Percentiles rank a stretch among this genome's conserved stretches.
These are phyloP conservation scores for Trichoderma erinaceum DNA, from an alignment of 495 filamentous ascomycete genomes.

Conservation along the genomic window DNA sequence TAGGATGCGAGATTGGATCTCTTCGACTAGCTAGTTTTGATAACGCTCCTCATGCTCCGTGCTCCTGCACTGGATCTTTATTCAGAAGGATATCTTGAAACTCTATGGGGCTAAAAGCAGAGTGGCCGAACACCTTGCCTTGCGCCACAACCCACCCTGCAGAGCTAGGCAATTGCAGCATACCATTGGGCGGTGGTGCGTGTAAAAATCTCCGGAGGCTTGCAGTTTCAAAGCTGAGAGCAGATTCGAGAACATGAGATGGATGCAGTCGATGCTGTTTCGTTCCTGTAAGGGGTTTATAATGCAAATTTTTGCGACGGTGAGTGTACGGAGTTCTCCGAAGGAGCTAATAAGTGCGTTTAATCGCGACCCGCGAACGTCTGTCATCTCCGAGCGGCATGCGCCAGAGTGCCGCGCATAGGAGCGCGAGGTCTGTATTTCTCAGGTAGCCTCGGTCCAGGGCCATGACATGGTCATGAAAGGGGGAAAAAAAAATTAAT, in stretches of 20 bases:
- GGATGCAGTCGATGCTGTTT: not conserved
- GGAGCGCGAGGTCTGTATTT: not conserved
- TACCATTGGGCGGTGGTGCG: not conserved
- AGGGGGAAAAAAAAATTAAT: not conserved
- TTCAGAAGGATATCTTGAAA: not conserved
- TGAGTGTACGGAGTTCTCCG: not conserved
- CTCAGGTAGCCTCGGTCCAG: not conserved
- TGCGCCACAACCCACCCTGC: not conserved
- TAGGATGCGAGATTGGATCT: conserved; percentile 4
- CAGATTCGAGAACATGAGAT: not conserved
- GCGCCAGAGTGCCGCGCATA: not conserved
- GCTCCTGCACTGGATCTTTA: not conserved
- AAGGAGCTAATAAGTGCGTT: not conserved
- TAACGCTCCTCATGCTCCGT: not conserved
- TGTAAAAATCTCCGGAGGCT: conserved; percentile 1
- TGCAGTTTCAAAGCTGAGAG: not conserved
- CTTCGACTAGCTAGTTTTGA: not conserved
- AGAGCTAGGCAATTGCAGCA: not conserved
- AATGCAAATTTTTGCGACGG: not conserved
- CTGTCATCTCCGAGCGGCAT: conserved; percentile 7
- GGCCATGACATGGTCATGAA: not conserved
- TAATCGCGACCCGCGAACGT: not conserved
- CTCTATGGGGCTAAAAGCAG: not conserved
- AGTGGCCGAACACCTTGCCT: not conserved
- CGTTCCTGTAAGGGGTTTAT: not conserved